A percentile compares a stretch with the other conserved stretches of the same genome.
Evolutionary conservation across 169 alveolate genomes (phyloP).

Genomic region (Plasmodium fragile): DNA sequence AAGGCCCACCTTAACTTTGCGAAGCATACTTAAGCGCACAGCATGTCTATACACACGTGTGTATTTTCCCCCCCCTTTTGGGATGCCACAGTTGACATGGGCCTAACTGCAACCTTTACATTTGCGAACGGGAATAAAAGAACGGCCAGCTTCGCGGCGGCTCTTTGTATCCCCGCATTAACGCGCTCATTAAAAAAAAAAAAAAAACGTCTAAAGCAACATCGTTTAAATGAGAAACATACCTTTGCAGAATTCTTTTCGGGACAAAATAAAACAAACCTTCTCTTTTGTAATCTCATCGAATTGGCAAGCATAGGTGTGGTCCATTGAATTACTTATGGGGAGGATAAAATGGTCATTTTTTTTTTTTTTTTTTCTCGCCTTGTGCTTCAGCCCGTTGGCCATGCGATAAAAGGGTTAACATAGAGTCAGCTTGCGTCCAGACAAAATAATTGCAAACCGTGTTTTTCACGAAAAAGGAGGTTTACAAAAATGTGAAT

Average conservation of each 20-base stretch:
- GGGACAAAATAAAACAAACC: background rate
- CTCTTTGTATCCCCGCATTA: background rate
- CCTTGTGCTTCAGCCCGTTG: background rate
- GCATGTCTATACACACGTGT: background rate
- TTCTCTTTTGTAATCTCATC: background rate
- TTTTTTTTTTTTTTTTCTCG: background rate
- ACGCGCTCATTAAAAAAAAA: background rate
- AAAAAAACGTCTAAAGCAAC: background rate
- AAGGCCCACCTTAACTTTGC: background rate
- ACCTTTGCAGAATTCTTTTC: background rate
- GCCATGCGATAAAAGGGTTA: background rate
- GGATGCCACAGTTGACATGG: background rate
- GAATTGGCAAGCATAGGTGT: background rate
- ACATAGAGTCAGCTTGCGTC: background rate
- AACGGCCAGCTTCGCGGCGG: background rate
- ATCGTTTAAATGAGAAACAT: background rate
- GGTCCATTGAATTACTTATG: background rate
- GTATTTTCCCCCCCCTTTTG: background rate
- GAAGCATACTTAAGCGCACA: background rate
- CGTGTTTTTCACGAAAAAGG: background rate
- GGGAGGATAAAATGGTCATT: background rate
- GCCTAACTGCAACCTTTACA: background rate
- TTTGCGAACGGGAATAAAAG: background rate
- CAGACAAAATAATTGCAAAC: background rate
- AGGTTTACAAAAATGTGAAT: background rate